Base-by-base conservation (phyloP, 306 rosid genomes). In the Oxytropis ochrocephala region DNA sequence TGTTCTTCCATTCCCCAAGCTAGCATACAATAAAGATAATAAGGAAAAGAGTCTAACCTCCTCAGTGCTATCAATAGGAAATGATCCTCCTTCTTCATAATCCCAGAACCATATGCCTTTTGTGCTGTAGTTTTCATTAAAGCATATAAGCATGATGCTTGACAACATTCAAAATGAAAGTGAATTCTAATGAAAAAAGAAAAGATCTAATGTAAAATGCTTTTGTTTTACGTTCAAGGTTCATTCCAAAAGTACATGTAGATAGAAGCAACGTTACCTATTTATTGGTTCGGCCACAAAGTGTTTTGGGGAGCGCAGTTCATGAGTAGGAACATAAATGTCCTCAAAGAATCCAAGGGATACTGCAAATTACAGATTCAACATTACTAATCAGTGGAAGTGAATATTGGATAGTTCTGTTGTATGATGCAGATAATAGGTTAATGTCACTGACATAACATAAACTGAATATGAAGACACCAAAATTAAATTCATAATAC, bases 321-420 rank as follows among this genome's bases (percentile, higher is more conserved):
- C 82, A 70, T 85, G 80, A 44, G 5, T 56, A 24, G 91, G 96
- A 67, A 90, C 51, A 51, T 84, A 85, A 61, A 92, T 83, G 67
- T 92, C 98, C 29, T 89, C 91, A 54, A 92, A 92, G 86, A 89
- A 89, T 77, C 88, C 98, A 74, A 92, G 83, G 6, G 91, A 81
- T 62, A 92, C 95, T 92, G 95, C 69, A 80, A 78, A 72, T 16
- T 69, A 71, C 18, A 69, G 32, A 77, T 62, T 43, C 72, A 79
- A 49, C 42, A 63, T 74, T 69, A 84, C 30, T 30, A 69, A 7
- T 78, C 21, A 62, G 19, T 54, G 42, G 50, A 56, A 62, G 72
- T 68, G 27, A 4, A 72, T 11, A 38, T 29, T 55, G 79, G 51
- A 54, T 62, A 72, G 55, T 12, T 16, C 13, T 53, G 48, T 47